Percentiles rank a stretch among this genome's conserved stretches.
Evolutionary conservation across 345 rosid species (phyloP).

Genomic region (Dipteronia sinensis): DNA sequence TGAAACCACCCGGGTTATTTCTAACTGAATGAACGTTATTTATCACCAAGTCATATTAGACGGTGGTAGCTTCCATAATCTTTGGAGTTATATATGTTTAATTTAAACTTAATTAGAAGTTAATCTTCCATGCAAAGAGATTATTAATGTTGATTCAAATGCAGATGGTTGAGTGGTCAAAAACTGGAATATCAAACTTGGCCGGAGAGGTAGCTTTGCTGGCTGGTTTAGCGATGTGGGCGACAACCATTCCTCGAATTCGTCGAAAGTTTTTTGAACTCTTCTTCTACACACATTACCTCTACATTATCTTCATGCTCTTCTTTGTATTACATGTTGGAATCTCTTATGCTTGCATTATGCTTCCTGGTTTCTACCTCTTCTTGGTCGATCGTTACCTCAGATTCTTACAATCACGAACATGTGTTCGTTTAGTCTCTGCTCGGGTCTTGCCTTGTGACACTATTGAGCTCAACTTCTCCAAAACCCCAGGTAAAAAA

Average conservation of each 20-base stretch:
- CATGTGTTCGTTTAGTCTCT: conserved; percentile 47
- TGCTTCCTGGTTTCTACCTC: conserved; percentile 82
- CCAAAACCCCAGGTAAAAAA: conserved; percentile 52
- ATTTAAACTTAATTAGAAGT: too few species aligned
- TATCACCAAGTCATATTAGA: too few species aligned
- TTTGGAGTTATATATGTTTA: too few species aligned
- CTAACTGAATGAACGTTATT: too few species aligned
- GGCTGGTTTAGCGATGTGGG: conserved; percentile 65
- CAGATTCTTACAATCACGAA: conserved; percentile 71
- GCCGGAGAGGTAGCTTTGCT: conserved; percentile 73
- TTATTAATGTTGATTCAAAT: not conserved
- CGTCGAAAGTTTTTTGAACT: conserved; percentile 71
- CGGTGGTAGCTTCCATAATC: too few species aligned
- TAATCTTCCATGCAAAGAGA: not conserved
- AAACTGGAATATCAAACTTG: conserved; percentile 45
- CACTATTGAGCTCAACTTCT: conserved; percentile 69
- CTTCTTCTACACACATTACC: conserved; percentile 76
- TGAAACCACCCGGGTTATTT: too few species aligned
- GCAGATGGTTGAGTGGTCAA: conserved; percentile 60
- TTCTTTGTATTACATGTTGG: conserved; percentile 74
- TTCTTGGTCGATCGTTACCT: conserved; percentile 76
- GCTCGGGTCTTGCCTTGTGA: conserved; percentile 67
- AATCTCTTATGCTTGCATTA: conserved; percentile 45
- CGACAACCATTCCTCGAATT: conserved; percentile 58
- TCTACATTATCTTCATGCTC: conserved; percentile 63